Conservation (phyloP, 2,329 filamentous ascomycete species). For the Cladosporium sp. region DNA sequence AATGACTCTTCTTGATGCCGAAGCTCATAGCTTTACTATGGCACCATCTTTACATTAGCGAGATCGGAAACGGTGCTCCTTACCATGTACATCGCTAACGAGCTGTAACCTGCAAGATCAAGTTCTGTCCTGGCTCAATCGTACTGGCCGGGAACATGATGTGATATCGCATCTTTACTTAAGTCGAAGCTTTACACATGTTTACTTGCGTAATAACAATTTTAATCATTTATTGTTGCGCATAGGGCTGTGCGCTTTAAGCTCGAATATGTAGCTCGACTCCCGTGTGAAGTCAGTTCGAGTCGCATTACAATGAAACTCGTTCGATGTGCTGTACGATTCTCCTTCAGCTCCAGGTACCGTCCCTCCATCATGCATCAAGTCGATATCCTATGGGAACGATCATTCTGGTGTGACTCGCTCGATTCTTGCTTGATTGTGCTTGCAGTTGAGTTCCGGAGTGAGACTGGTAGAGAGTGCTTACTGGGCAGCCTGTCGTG, state of each 20-base stretch:
- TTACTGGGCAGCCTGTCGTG: too few relatives aligned
- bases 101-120: too few relatives aligned
- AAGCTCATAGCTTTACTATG: too few relatives aligned
- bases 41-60: too few relatives aligned
- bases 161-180: too few relatives aligned
- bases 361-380: not conserved
- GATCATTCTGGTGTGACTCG: not conserved
- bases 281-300: not conserved
- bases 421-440: not conserved
- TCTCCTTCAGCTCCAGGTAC: not conserved
- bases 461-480: not conserved
- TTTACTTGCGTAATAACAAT: not conserved
- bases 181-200: too few relatives aligned
- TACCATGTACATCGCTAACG: too few relatives aligned
- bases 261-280: not conserved
- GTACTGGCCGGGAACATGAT: too few relatives aligned
- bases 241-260: not conserved
- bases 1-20: too few relatives aligned
- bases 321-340: not conserved
- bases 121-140: too few relatives aligned
- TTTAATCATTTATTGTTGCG: not conserved
- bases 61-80: too few relatives aligned
- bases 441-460: not conserved
- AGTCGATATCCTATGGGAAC: not conserved
- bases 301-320: not conserved